These are phyloP conservation scores for Trichoderma atroviride DNA, from an alignment of 2,329 filamentous ascomycete species.

Conservation along the genomic window DNA sequence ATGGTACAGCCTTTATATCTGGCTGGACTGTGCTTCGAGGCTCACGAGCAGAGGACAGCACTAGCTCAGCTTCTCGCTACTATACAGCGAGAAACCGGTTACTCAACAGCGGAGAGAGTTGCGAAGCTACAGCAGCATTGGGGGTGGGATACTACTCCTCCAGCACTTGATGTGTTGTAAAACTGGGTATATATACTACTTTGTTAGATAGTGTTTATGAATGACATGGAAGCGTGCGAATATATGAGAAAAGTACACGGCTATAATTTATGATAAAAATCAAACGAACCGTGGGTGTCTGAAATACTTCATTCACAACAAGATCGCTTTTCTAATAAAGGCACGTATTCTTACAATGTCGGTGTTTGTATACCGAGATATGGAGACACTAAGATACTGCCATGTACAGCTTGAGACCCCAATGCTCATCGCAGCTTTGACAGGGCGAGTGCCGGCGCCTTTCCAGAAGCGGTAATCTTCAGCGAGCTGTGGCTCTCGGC, in stretches of 20 bases:
- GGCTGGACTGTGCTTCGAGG: constrained; percentile 27
- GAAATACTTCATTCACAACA: neutral
- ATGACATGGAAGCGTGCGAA: neutral
- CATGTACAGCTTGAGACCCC: neutral
- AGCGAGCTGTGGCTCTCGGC: neutral
- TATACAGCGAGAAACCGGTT: constrained; percentile 24
- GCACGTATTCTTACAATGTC: neutral
- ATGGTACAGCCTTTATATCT: constrained; percentile 27
- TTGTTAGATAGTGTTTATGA: neutral
- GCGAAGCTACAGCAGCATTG: constrained; percentile 10
- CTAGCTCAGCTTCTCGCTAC: constrained; percentile 20
- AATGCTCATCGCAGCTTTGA: neutral
- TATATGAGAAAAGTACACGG: neutral
- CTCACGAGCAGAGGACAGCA: constrained; percentile 20
- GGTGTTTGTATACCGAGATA: neutral
- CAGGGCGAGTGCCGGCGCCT: neutral
- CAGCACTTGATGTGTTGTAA: constrained; percentile 7
- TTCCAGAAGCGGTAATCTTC: neutral
- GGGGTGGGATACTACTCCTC: constrained; percentile 15
- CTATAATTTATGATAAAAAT: too few relatives aligned
- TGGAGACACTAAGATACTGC: neutral
- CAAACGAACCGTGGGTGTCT: neutral
- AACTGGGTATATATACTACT: neutral
- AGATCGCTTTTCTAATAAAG: neutral
- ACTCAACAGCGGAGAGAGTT: constrained; percentile 23